Conservation (phyloP, 2,329 filamentous ascomycete genomes). For the Cryoendolithus antarcticus region DNA sequence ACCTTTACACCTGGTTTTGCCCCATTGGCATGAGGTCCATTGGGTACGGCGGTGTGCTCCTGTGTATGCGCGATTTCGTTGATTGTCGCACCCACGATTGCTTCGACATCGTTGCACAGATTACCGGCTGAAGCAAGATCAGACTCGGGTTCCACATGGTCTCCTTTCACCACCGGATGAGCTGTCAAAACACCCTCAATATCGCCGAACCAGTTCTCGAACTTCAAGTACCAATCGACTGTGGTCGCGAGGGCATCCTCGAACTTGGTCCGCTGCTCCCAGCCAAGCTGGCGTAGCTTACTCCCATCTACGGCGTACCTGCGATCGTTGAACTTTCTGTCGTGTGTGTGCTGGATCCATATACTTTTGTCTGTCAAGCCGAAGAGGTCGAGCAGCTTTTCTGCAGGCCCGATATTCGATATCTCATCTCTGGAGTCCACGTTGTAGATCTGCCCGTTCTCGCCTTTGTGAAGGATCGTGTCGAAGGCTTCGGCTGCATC, state of each 20-base stretch:
- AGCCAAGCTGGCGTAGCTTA: slow-evolving; percentile 55
- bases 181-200: slow-evolving; percentile 57
- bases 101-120: background rate
- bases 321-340: slow-evolving; percentile 68
- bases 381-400: slow-evolving; percentile 51
- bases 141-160: slow-evolving; percentile 2
- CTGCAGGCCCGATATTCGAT: slow-evolving; percentile 59
- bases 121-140: background rate
- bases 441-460: slow-evolving; percentile 67
- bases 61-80: background rate
- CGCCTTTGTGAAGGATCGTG: slow-evolving; percentile 67
- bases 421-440: slow-evolving; percentile 68
- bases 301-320: slow-evolving; percentile 60
- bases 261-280: slow-evolving; percentile 56
- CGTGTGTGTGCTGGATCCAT: slow-evolving; percentile 63
- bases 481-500: slow-evolving; percentile 75
- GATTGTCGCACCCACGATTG: background rate
- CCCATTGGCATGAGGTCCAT: background rate
- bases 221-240: slow-evolving; percentile 57
- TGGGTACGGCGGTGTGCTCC: background rate
- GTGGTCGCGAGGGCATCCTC: slow-evolving; percentile 51
- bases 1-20: background rate
- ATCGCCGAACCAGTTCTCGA: slow-evolving; percentile 61
- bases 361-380: slow-evolving; percentile 42
- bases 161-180: slow-evolving; percentile 34